A percentile compares a stretch with the other conserved stretches of the same genome.
phyloP scores from a whole-genome alignment of 306 rosid genomes.

The Vigna radiata region DNA sequence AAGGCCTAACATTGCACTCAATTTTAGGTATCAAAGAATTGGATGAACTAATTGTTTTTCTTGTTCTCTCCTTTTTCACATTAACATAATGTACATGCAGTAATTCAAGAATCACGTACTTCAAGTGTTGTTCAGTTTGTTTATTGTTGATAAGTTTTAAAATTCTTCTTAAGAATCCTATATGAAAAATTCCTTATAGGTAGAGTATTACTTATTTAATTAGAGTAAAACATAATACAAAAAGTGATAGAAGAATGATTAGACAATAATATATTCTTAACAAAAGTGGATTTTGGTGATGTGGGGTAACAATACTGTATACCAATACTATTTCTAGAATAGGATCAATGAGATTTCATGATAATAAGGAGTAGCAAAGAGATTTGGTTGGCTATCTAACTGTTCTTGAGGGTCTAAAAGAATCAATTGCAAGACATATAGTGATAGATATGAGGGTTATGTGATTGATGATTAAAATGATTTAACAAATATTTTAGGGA shows the following conservation, averaged over 20 bases:
- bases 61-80: not conserved
- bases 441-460: constrained; percentile 63
- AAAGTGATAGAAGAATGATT: constrained; percentile 48
- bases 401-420: constrained; percentile 35
- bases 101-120: constrained; percentile 10
- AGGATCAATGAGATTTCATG: constrained; percentile 40
- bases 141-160: constrained; percentile 27
- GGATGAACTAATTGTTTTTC: not conserved
- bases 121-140: not conserved
- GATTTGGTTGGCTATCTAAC: constrained; percentile 1
- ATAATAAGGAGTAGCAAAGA: constrained; percentile 33
- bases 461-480: constrained; percentile 65
- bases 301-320: constrained; percentile 17
- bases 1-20: not conserved
- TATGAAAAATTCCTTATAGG: constrained; percentile 20
- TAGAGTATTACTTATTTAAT: constrained; percentile 37
- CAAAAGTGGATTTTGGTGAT: constrained; percentile 44
- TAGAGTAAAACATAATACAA: constrained; percentile 36
- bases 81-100: not conserved
- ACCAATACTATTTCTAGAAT: constrained; percentile 40
- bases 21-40: not conserved
- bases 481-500: constrained; percentile 50
- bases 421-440: constrained; percentile 42
- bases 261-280: constrained; percentile 43
- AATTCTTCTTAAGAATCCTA: constrained; percentile 14